Conservation (phyloP, 1,284 basidiomycete species). For the Cryptococcus sp. region DNA sequence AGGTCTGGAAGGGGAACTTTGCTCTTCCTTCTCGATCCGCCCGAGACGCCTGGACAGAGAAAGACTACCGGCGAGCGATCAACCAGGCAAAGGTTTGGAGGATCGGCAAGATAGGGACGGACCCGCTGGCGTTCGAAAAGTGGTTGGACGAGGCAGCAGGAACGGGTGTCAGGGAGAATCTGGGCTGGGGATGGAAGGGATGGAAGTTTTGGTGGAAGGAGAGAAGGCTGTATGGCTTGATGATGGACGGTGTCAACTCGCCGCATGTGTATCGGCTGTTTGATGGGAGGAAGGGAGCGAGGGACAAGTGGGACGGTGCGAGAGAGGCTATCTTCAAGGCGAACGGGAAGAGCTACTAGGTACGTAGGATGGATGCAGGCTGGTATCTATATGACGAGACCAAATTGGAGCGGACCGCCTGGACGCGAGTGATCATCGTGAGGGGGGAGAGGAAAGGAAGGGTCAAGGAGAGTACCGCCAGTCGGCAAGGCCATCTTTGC, state of each 20-base stretch:
- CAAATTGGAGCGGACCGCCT: too few relatives aligned
- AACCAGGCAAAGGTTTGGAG: conserved; percentile 1
- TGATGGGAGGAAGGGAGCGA: conserved; percentile 7
- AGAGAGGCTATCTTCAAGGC: conserved; percentile 2
- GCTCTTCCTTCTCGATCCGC: conserved; percentile 1
- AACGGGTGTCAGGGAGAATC: conserved; percentile 8
- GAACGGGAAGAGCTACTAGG: neutral
- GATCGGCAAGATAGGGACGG: conserved; percentile 1
- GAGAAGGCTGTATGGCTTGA: conserved; percentile 7
- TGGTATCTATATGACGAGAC: too few relatives aligned
- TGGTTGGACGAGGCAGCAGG: conserved; percentile 13
- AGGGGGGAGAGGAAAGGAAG: too few relatives aligned
- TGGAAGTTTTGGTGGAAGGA: conserved; percentile 16
- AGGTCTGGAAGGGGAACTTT: conserved; percentile 9
- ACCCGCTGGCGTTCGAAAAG: conserved; percentile 2
- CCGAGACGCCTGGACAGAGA: conserved; percentile 10
- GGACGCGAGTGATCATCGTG: too few relatives aligned
- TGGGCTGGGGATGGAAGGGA: conserved; percentile 12
- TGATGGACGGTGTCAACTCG: conserved; percentile 11
- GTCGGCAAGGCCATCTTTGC: too few relatives aligned
- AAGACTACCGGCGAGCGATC: conserved; percentile 2
- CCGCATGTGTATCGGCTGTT: conserved; percentile 11
- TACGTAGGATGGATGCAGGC: too few relatives aligned
- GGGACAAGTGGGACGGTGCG: conserved; percentile 12
- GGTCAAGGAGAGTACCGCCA: too few relatives aligned